Evolutionary conservation across 805 yeast genomes (phyloP), one percentile per base, ranked within the genome.

Genomic region (Sugiyamaella marilandica): DNA sequence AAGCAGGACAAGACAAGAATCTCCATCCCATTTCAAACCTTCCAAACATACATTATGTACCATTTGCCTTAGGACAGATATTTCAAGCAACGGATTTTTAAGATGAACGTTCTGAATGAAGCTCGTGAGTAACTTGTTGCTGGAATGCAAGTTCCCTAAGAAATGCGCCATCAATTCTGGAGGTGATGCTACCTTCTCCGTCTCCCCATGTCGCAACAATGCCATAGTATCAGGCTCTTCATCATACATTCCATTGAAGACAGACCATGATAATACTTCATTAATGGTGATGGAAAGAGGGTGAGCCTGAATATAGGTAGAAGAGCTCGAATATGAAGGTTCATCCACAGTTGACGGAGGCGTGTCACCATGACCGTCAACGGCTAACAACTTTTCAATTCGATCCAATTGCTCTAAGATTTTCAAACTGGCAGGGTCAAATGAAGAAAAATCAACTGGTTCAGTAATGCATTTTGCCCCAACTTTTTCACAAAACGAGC

Each of bases 391-490:
- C 19, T 21, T 19, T 39, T 39, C 43, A 16, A 39, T 39, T 2
- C 43, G 43, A 39, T 39, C 21, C 24, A 39, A 13, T 16, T 39
- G 43, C 16, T 39, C 43, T 21, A 39, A 4, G 7, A 39, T 39
- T 16, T 39, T 39, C 43, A 39, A 39, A 39, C 43, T 39, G 16
- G 43, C 43, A 13, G 43, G 43, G 16, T 39, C 43, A 39, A 39
- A 39, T 10, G 43, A 14, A 2, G 43, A 39, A n/a, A n/a, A 13
- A 19, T 39, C 43, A 4, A 39, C 43, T 5, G 43, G 21, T n/a
- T 13, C 21, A 16, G 43, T 39, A 11, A 39, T 19, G 19, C 43
- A 39, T 13, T 39, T 39, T n/a, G 43, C 43, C 24, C 43, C 43
- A 10, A 39, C 24, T 14, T 19, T 39, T 21, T 14, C 43, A 21